Evolutionary conservation across 2,329 filamentous ascomycete species (phyloP).

Genomic region (Amauroascus verrucosus): DNA sequence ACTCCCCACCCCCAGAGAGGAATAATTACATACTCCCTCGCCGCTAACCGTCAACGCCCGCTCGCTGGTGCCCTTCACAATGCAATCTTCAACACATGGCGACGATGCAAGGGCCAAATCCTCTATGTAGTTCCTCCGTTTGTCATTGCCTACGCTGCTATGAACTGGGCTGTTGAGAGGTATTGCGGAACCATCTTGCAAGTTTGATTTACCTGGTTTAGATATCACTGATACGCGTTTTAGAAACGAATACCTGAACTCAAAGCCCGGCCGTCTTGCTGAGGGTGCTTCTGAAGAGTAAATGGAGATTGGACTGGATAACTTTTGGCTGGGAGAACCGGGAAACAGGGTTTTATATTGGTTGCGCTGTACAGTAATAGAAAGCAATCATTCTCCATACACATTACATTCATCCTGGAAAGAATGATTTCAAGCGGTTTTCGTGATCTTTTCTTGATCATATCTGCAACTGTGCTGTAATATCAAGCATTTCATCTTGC

Average conservation of each 20-base stretch:
- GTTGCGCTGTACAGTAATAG: slow-evolving; percentile 36
- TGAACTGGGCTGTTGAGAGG: slow-evolving; percentile 89
- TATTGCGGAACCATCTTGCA: slow-evolving; percentile 40
- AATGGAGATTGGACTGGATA: slow-evolving; percentile 10
- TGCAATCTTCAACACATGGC: slow-evolving; percentile 91
- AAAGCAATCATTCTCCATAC: slow-evolving; percentile 26
- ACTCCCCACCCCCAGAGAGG: slow-evolving; percentile 42
- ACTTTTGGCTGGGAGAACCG: neutral
- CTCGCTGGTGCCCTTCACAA: slow-evolving; percentile 66
- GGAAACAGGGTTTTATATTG: slow-evolving; percentile 9
- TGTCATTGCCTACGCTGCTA: slow-evolving; percentile 64
- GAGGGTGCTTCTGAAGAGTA: slow-evolving; percentile 27
- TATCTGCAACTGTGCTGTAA: too few species aligned
- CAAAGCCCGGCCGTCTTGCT: slow-evolving; percentile 37
- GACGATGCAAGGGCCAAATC: slow-evolving; percentile 74
- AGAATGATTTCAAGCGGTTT: neutral
- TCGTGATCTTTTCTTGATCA: neutral
- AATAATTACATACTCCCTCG: slow-evolving; percentile 61
- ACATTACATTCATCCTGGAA: neutral
- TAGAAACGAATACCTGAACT: slow-evolving; percentile 44
- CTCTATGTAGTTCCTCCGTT: slow-evolving; percentile 80
- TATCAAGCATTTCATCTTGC: too few species aligned
- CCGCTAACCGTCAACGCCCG: slow-evolving; percentile 80
- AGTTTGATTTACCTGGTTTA: slow-evolving; percentile 5
- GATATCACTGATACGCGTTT: slow-evolving; percentile 5